Evolutionary conservation across 176 grass and related monocot genomes (phyloP).

Genomic region (Saccharum spontaneum): DNA sequence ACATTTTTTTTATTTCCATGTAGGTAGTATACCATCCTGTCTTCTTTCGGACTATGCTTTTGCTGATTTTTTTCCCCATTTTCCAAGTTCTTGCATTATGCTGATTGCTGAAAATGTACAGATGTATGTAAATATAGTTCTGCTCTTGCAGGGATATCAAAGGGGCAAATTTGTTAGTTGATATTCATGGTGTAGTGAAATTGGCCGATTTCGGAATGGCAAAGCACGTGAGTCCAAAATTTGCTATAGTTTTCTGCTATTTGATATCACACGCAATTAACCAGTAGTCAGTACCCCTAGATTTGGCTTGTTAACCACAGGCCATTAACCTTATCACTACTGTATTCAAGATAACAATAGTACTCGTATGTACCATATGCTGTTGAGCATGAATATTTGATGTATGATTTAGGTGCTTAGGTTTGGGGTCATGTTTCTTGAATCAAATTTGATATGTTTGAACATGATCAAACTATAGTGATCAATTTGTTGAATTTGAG

Average conservation of each 20-base stretch:
- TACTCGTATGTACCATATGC: background rate
- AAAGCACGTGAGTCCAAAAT: slow-evolving; percentile 79
- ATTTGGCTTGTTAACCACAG: background rate
- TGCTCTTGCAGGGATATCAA: slow-evolving; percentile 92
- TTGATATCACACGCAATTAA: background rate
- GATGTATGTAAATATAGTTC: slow-evolving; percentile 15
- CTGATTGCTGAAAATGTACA: slow-evolving; percentile 29
- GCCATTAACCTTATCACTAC: background rate
- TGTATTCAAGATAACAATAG: slow-evolving; percentile 14
- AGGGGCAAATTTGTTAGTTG: slow-evolving; percentile 98
- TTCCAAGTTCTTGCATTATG: slow-evolving; percentile 18
- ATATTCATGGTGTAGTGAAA: slow-evolving; percentile 92
- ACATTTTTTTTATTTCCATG: slow-evolving; percentile 4
- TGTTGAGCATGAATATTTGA: slow-evolving; percentile 24
- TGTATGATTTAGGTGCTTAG: background rate
- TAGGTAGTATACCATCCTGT: background rate
- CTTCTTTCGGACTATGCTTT: background rate
- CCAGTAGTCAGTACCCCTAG: background rate
- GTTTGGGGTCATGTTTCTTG: background rate
- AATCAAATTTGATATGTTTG: background rate
- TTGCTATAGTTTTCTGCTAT: slow-evolving; percentile 15
- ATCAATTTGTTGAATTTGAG: background rate
- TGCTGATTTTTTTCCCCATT: background rate
- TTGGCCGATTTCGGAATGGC: slow-evolving; percentile 99
- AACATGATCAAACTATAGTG: background rate